These are phyloP conservation scores for Neonectria hederae DNA, from an alignment of 2,329 filamentous ascomycete genomes.

Conservation along the genomic window DNA sequence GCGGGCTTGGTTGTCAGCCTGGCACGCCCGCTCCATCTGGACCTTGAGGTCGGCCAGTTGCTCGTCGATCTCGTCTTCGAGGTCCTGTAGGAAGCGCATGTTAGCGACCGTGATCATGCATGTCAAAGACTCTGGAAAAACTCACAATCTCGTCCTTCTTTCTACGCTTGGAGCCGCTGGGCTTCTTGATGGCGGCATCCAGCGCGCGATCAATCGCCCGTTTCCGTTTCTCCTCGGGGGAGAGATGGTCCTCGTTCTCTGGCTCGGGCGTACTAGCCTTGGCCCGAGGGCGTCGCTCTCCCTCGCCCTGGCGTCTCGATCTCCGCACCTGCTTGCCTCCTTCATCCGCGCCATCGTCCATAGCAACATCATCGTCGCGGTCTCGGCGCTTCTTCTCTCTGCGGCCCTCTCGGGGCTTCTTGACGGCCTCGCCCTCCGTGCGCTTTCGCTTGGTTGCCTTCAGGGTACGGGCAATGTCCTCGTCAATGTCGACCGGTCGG, in stretches of 20 bases:
- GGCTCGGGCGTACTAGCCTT: constrained; percentile 62
- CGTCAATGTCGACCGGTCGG: constrained; percentile 72
- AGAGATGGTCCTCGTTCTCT: constrained; percentile 80
- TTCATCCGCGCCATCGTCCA: constrained; percentile 57
- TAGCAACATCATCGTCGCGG: constrained; percentile 57
- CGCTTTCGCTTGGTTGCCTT: constrained; percentile 75
- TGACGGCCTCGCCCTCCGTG: constrained; percentile 67
- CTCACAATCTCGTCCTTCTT: constrained; percentile 90
- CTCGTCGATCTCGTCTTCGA: constrained; percentile 90
- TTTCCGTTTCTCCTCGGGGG: constrained; percentile 84
- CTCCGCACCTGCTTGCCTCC: constrained; percentile 57
- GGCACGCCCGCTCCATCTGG: constrained; percentile 89
- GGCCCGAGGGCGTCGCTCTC: constrained; percentile 59
- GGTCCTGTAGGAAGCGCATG: constrained; percentile 65
- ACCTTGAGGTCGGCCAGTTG: constrained; percentile 88
- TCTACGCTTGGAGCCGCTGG: constrained; percentile 69
- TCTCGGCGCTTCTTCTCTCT: constrained; percentile 71
- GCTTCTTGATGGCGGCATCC: constrained; percentile 87
- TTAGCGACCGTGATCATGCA: constrained; percentile 30
- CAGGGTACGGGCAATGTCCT: constrained; percentile 69
- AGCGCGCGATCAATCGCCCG: constrained; percentile 87
- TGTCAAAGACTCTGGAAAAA: constrained; percentile 26
- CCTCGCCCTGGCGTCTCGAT: constrained; percentile 57
- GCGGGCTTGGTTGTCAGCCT: constrained; percentile 85
- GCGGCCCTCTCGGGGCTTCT: constrained; percentile 80